Conservation (phyloP, 2,329 filamentous ascomycete genomes). For the Tolypocladium ophioglossoides region DNA sequence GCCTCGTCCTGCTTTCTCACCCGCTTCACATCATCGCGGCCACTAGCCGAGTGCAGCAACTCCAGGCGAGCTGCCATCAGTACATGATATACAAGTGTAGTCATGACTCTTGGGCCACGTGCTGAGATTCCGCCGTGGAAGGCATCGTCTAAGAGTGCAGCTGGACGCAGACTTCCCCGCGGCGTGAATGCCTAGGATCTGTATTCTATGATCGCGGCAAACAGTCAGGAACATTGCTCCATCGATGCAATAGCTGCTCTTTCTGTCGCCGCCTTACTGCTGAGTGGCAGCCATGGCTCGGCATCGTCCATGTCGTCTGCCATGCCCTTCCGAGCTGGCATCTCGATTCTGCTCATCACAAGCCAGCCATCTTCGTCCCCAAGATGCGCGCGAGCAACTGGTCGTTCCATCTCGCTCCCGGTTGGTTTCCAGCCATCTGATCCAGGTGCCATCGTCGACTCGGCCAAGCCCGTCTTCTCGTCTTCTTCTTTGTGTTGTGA, state of each 20-base stretch:
- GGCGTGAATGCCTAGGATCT: background rate
- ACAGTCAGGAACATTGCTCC: background rate
- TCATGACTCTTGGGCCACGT: background rate
- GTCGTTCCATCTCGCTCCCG: background rate
- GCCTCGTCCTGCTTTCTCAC: background rate
- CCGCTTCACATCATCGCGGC: background rate
- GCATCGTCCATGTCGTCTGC: background rate
- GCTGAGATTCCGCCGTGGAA: background rate
- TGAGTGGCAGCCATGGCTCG: background rate
- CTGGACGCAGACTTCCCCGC: background rate
- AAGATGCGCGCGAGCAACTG: background rate
- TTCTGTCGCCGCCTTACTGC: background rate
- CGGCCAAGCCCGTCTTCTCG: background rate
- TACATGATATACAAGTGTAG: background rate
- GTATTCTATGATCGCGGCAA: background rate
- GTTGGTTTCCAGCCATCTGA: background rate
- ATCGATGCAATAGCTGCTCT: background rate
- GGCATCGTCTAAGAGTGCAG: background rate
- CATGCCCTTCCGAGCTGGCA: background rate
- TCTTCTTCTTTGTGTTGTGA: background rate
- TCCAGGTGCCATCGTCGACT: background rate
- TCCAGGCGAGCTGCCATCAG: background rate
- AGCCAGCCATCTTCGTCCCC: background rate
- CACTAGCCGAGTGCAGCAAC: background rate
- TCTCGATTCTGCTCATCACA: background rate